Evolutionary conservation across 2,329 filamentous ascomycete genomes (phyloP), one percentile per base, ranked within the genome.

Genomic region (Paraphaeosphaeria minitans): DNA sequence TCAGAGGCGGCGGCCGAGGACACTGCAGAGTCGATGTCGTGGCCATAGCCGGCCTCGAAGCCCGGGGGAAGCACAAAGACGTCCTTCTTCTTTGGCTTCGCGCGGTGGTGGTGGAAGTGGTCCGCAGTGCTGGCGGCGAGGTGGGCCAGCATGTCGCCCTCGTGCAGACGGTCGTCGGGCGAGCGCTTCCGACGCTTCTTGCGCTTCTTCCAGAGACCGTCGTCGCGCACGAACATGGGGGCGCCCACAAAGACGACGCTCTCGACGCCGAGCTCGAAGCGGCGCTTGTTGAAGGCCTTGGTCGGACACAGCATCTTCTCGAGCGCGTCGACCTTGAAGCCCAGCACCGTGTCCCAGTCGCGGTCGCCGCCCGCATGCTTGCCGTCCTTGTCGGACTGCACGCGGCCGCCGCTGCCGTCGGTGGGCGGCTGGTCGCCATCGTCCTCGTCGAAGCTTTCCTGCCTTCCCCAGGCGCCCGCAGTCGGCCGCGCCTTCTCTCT

Each of bases 171-270:
- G 19, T 70, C 66, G 50, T 71, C 60, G 16, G 56, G 56, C 9
- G 65, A 61, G 6, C 53, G 67, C 53, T 71, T 74, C 58, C 71
- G 70, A 57, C 69, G 68, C 61, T 71, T 75, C 57, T 66, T 70
- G 9, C 65, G 61, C 60, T 77, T 79, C 64, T 76, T 78, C 77
- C 77, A 79, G 27, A 72, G 53, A 1, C 76, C 77, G 50, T 78
- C 75, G 2, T 77, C 76, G 21, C 75, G 63, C n/a, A 77, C 72
- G 61, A 77, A 79, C 72, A 77, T 78, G 24, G 77, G 77, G n/a
- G 74, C 74, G 27, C 77, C 76, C 1, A 79, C 67, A 54, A 78
- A 78, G 9, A 77, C 74, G 16, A 77, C 66, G 42, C 74, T 71
- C 60, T 79, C 77, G 3, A 78, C 73, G 1, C 75, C 76, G 10